phyloP scores from a whole-genome alignment of 805 yeast genomes.

The Monosporozyma solicola region DNA sequence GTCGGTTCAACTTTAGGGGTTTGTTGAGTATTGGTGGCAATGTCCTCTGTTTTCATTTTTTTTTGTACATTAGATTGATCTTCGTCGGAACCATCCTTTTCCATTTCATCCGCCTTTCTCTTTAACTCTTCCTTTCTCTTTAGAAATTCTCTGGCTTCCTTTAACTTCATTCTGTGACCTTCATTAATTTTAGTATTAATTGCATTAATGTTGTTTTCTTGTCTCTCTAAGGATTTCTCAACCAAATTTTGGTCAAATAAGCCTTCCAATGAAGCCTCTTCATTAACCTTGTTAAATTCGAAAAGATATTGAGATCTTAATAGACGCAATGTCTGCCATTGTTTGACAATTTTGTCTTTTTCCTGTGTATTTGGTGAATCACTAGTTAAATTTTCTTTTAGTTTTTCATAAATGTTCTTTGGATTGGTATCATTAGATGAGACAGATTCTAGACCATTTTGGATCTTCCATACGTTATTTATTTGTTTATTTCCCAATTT shows the following conservation, averaged over 20 bases:
- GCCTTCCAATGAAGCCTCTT: constrained; percentile 32
- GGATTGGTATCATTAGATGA: constrained; percentile 17
- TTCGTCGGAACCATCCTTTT: neutral
- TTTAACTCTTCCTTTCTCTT: constrained; percentile 10
- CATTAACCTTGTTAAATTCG: constrained; percentile 31
- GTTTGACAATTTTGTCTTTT: constrained; percentile 19
- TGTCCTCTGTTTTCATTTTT: neutral
- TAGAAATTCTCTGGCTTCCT: constrained; percentile 16
- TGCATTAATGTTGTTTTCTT: constrained; percentile 5
- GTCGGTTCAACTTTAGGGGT: neutral
- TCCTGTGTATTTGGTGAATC: constrained; percentile 3
- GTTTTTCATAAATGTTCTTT: constrained; percentile 11
- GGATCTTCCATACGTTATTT: constrained; percentile 31
- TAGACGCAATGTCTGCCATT: constrained; percentile 39
- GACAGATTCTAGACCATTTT: constrained; percentile 33
- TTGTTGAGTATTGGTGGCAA: neutral
- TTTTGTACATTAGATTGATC: neutral
- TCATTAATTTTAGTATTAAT: constrained; percentile 9
- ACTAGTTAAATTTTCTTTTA: constrained; percentile 10
- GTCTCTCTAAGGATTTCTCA: constrained; percentile 6
- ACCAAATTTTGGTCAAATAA: constrained; percentile 27
- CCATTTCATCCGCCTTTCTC: constrained; percentile 10
- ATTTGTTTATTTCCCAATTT: constrained; percentile 27
- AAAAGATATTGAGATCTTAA: constrained; percentile 32
- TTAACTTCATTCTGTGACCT: constrained; percentile 14